Evolutionary conservation across 23 red algal genomes (phyloP).

Genomic region (Agarophyton chilense): DNA sequence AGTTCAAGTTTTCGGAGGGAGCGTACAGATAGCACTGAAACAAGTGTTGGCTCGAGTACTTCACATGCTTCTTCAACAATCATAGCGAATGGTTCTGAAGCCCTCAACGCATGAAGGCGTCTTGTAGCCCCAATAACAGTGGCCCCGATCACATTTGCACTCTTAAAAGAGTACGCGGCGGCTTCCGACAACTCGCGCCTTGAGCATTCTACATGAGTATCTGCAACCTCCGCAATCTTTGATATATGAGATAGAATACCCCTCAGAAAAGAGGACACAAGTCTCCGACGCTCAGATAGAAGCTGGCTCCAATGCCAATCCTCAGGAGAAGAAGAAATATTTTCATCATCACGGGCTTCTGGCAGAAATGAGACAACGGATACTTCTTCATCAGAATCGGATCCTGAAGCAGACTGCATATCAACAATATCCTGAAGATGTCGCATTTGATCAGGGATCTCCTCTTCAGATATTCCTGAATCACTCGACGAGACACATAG

Average conservation of each 20-base stretch:
- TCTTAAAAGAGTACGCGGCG: conserved; percentile 38
- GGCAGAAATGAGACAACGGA: background rate
- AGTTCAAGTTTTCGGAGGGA: conserved; percentile 59
- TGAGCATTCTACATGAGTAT: conserved; percentile 34
- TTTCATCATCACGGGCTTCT: background rate
- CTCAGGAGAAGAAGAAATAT: background rate
- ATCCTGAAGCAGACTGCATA: background rate
- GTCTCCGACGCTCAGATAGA: background rate
- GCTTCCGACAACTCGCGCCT: conserved; percentile 25
- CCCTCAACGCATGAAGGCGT: conserved; percentile 40
- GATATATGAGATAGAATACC: background rate
- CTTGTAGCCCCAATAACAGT: conserved; percentile 56
- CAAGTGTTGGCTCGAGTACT: conserved; percentile 48
- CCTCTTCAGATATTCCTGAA: conserved; percentile 18
- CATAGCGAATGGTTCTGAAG: conserved; percentile 64
- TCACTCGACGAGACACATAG: background rate
- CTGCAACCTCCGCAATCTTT: background rate
- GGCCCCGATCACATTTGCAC: conserved; percentile 32
- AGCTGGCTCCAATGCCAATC: conserved; percentile 38
- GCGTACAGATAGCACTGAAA: conserved; percentile 50
- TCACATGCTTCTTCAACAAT: conserved; percentile 70
- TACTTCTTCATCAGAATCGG: conserved; percentile 2
- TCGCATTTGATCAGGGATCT: conserved; percentile 38
- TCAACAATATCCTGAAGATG: conserved; percentile 38
- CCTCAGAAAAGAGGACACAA: conserved; percentile 12